phyloP scores from a whole-genome alignment of 805 yeast genomes.

The Candida argentea region DNA sequence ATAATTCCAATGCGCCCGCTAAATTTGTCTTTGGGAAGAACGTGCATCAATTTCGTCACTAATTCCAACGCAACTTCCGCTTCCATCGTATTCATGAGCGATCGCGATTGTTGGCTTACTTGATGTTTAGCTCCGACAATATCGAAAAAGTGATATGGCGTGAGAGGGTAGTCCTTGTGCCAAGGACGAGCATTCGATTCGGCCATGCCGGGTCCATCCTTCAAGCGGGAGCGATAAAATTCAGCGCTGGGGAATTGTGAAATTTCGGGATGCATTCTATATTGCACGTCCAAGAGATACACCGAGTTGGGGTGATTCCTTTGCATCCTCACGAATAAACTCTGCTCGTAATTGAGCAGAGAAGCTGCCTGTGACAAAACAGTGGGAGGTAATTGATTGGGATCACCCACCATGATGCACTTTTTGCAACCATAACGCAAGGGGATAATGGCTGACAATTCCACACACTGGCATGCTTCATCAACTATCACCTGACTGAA shows the following conservation, averaged over 20 bases:
- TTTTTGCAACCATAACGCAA: conserved; percentile 80
- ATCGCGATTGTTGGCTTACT: conserved; percentile 53
- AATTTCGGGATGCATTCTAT: conserved; percentile 92
- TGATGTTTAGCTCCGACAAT: conserved; percentile 46
- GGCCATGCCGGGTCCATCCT: conserved; percentile 73
- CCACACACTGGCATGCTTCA: conserved; percentile 97
- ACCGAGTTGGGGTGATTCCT: conserved; percentile 48
- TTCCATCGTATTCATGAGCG: conserved; percentile 63
- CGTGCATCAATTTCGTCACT: conserved; percentile 37
- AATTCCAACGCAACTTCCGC: conserved; percentile 66
- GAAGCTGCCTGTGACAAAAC: conserved; percentile 87
- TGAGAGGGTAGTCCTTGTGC: conserved; percentile 50
- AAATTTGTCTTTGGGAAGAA: conserved; percentile 44
- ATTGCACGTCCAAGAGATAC: conserved; percentile 77
- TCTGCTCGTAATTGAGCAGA: conserved; percentile 71
- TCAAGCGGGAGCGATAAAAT: conserved; percentile 63
- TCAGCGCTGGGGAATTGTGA: conserved; percentile 78
- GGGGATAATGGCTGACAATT: conserved; percentile 84
- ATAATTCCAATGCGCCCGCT: conserved; percentile 77
- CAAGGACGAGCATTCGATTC: conserved; percentile 54
- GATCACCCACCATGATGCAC: conserved; percentile 98
- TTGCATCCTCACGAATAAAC: conserved; percentile 91
- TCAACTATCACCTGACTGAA: conserved; percentile 91
- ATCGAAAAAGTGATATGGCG: conserved; percentile 77
- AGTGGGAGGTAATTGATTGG: conserved; percentile 95